Evolutionary conservation across 2,329 filamentous ascomycete genomes (phyloP), one percentile per base, ranked within the genome.

Genomic region (Fusarium zealandicum): DNA sequence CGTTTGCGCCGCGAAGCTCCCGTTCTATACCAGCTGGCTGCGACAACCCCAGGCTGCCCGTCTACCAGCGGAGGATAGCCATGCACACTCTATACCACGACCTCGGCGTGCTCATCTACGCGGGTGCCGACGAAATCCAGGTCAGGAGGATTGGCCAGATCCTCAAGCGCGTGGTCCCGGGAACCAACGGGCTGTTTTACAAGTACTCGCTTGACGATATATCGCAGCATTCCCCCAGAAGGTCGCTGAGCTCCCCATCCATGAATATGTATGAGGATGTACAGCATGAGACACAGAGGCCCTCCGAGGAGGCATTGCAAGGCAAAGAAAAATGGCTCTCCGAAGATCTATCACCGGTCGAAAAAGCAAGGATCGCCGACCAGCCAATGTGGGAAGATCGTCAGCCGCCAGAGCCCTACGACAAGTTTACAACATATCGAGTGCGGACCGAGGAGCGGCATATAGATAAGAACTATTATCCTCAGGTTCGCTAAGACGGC

Each of bases 21-120:
- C 18, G 25, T 27, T 7, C 4, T 13, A 20, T 36, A 28, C n/a
- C n/a, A 4, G 17, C 22, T 8, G 9, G 22, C 35, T 20, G 36
- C 22, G 6, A 10, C 33, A 13, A 30, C 4, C 12, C 11, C 28
- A 13, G 9, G 27, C 28, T n/a, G 28, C 7, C 4, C 13, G 7
- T n/a, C 13, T 7, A 3, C 13, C 13, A 4, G 12, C 11, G 4
- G 37, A 39, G 32, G 27, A 20, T 11, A 39, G 36, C 38, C 31
- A 25, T 63, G 11, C 48, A 48, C 16, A 58, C 61, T 25, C 13
- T 73, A 4, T 73, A 73, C 42, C 60, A 71, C 16, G 72, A 74
- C 39, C 59, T 73, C 1, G 72, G 72, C 3, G 65, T 72, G 3
- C 33, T 74, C 14, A 64, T 68, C 11, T 74, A 64, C 44, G 65